Conservation (phyloP, 352 stramenopile genomes). For the Pythium sukuiense region DNA sequence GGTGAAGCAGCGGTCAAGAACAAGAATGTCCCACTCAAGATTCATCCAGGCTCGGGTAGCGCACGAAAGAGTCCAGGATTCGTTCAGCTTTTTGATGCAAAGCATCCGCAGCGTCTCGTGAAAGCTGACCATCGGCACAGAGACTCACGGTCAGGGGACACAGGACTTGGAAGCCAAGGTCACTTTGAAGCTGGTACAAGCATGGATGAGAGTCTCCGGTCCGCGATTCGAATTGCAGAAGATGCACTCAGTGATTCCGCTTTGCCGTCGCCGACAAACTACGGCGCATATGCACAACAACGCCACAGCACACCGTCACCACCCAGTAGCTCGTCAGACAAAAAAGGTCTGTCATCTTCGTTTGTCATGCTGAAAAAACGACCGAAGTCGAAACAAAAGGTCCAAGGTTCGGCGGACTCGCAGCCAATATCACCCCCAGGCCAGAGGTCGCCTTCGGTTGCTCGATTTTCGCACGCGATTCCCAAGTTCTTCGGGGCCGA, state of each 20-base stretch:
- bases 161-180: not conserved
- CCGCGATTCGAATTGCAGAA: constrained; percentile 23
- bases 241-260: constrained; percentile 17
- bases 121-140: too few species aligned
- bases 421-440: constrained; percentile 14
- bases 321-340: constrained; percentile 10
- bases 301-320: constrained; percentile 17
- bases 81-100: constrained; percentile 57
- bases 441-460: constrained; percentile 26
- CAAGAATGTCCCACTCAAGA: constrained; percentile 89
- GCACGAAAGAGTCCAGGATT: constrained; percentile 70
- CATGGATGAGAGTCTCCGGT: constrained; percentile 7
- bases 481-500: constrained; percentile 32
- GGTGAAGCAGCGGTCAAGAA: constrained; percentile 77
- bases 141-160: not conserved
- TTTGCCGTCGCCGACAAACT: constrained; percentile 1
- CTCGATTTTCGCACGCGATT: constrained; percentile 31
- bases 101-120: constrained; percentile 8
- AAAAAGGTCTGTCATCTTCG: constrained; percentile 17
- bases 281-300: not conserved
- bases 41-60: constrained; percentile 22
- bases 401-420: constrained; percentile 2
- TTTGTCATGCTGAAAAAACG: constrained; percentile 31
- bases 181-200: not conserved
- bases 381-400: constrained; percentile 18